Percentiles rank a stretch among this genome's conserved stretches.
phyloP scores from a whole-genome alignment of 805 yeast genomes.

The Zygosaccharomyces rouxii region DNA sequence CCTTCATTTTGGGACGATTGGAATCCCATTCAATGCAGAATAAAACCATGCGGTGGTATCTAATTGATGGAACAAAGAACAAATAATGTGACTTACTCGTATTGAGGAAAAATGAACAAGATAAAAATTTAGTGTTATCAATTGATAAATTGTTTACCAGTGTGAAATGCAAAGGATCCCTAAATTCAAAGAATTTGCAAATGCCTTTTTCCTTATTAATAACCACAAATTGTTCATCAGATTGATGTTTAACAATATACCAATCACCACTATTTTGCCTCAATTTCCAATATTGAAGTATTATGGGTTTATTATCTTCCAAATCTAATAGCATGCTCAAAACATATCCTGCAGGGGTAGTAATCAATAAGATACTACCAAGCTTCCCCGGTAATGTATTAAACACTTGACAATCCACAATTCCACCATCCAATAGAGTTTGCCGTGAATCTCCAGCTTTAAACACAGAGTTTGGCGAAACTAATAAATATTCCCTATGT shows the following conservation, averaged over 20 bases:
- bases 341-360: constrained; percentile 18
- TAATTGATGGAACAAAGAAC: constrained; percentile 20
- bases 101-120: constrained; percentile 20
- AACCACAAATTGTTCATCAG: constrained; percentile 17
- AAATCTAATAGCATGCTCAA: constrained; percentile 12
- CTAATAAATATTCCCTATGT: constrained; percentile 10
- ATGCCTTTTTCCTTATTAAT: constrained; percentile 13
- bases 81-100: constrained; percentile 12
- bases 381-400: constrained; percentile 1
- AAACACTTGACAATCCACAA: constrained; percentile 20
- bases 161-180: constrained; percentile 15
- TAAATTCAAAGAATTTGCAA: constrained; percentile 25
- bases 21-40: constrained; percentile 30
- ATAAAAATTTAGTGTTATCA: constrained; percentile 16
- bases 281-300: constrained; percentile 25
- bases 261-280: constrained; percentile 15
- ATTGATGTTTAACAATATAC: constrained; percentile 16
- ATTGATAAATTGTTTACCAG: constrained; percentile 23
- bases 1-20: constrained; percentile 15
- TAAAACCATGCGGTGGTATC: constrained; percentile 21
- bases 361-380: constrained; percentile 15
- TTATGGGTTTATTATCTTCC: constrained; percentile 1
- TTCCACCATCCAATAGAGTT: constrained; percentile 14
- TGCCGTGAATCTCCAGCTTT: constrained; percentile 12
- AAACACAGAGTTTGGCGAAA: constrained; percentile 17